phyloP scores from a whole-genome alignment of 2,329 filamentous ascomycete species.

The Fulvia fulva region DNA sequence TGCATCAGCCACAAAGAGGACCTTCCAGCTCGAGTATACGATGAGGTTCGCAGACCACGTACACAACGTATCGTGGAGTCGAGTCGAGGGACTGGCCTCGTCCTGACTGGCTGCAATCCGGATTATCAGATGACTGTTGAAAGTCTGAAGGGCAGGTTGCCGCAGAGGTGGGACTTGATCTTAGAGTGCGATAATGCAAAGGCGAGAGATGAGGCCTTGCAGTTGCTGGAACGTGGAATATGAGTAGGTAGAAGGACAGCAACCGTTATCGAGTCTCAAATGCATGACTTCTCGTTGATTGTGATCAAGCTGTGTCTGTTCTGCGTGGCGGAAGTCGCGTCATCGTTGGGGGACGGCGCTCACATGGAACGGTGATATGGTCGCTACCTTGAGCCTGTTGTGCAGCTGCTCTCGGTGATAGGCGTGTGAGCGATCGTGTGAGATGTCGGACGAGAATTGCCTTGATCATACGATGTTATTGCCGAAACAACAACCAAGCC shows the following conservation, averaged over 20 bases:
- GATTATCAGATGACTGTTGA: slow-evolving; percentile 6
- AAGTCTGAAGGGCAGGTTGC: slow-evolving; percentile 8
- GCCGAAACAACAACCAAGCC: not conserved
- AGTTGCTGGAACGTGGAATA: slow-evolving; percentile 2
- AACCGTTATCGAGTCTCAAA: not conserved
- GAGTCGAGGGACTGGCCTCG: slow-evolving; percentile 11
- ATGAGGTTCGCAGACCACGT: slow-evolving; percentile 12
- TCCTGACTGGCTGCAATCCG: slow-evolving; percentile 10
- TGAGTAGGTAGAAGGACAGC: not conserved
- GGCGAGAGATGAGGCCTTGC: slow-evolving; percentile 11
- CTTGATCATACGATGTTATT: not conserved
- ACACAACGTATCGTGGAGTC: slow-evolving; percentile 14
- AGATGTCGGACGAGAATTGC: not conserved
- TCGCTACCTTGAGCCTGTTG: not conserved
- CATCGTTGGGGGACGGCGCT: not conserved
- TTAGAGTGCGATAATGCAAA: slow-evolving; percentile 13
- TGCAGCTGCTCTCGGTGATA: not conserved
- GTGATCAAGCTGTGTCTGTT: not conserved
- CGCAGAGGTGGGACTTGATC: slow-evolving; percentile 15
- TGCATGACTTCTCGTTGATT: not conserved
- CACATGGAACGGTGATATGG: too few relatives aligned
- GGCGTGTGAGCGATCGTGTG: not conserved
- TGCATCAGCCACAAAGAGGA: not conserved
- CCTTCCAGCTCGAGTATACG: slow-evolving; percentile 7
- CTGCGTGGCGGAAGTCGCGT: not conserved